Evolutionary conservation across 306 rosid genomes (phyloP).

Genomic region (Luffa acutangula): DNA sequence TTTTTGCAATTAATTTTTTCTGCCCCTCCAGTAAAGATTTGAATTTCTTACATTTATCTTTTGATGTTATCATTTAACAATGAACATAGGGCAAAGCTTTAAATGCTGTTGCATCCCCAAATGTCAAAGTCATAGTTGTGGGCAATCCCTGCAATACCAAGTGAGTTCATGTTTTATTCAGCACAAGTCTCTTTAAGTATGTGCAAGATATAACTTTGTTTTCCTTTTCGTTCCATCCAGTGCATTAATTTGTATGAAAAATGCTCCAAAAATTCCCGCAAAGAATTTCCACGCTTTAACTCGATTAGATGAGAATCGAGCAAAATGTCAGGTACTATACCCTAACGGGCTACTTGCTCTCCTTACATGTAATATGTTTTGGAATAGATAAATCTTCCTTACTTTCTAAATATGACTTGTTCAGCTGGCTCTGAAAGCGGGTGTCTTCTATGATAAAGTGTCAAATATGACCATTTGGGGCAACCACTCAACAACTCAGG

Average conservation of each 20-base stretch:
- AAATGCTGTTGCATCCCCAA: conserved; percentile 73
- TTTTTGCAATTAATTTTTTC: background rate
- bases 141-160: conserved; percentile 98
- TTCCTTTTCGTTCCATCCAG: conserved; percentile 26
- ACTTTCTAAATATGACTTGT: conserved; percentile 15
- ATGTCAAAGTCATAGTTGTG: conserved; percentile 85
- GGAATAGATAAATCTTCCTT: background rate
- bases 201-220: background rate
- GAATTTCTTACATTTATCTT: conserved; percentile 1
- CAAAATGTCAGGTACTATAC: conserved; percentile 80
- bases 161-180: conserved; percentile 28
- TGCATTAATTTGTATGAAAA: conserved; percentile 87
- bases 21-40: background rate
- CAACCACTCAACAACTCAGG: conserved; percentile 99
- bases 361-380: background rate
- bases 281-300: conserved; percentile 91
- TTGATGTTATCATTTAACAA: background rate
- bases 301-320: conserved; percentile 93
- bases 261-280: conserved; percentile 93
- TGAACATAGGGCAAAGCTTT: conserved; percentile 67
- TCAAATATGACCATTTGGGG: conserved; percentile 96
- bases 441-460: conserved; percentile 93
- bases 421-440: conserved; percentile 96
- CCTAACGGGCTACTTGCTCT: background rate
- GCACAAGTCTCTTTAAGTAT: background rate